Percentiles rank a stretch among this genome's conserved stretches.
These are phyloP conservation scores for Podaxis sp. DNA, from an alignment of 768 basidiomycete species.

Conservation along the genomic window DNA sequence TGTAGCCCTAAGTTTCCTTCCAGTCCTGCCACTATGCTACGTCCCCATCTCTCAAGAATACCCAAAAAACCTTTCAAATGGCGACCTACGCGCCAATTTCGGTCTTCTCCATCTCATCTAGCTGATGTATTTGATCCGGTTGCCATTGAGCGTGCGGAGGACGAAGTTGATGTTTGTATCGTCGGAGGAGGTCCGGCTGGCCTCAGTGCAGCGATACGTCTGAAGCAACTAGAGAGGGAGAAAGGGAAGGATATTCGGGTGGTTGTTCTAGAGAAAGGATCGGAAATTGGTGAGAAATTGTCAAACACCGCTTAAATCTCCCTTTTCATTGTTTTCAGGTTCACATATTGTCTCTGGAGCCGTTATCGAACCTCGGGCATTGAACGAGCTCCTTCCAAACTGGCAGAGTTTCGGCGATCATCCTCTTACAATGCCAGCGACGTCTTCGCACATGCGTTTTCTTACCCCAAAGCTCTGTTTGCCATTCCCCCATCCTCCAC, in stretches of 20 bases:
- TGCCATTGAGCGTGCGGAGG: slow-evolving; percentile 78
- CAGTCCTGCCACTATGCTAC: not conserved
- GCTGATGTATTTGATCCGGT: slow-evolving; percentile 46
- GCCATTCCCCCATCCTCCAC: slow-evolving; percentile 93
- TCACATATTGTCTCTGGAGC: slow-evolving; percentile 95
- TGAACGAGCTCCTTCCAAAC: slow-evolving; percentile 87
- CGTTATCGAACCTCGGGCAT: slow-evolving; percentile 88
- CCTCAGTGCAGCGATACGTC: slow-evolving; percentile 89
- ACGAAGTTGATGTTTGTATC: slow-evolving; percentile 96
- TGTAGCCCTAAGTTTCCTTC: not conserved
- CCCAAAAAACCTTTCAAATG: not conserved
- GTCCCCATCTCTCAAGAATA: not conserved
- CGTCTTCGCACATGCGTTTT: slow-evolving; percentile 80
- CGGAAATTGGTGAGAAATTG: slow-evolving; percentile 68
- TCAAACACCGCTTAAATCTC: not conserved
- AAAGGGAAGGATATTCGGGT: slow-evolving; percentile 82
- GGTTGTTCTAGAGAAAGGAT: slow-evolving; percentile 93
- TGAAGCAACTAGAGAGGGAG: slow-evolving; percentile 90
- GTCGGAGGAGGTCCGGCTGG: slow-evolving; percentile 97
- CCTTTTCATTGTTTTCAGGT: slow-evolving; percentile 43
- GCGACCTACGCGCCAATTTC: not conserved
- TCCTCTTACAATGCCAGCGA: slow-evolving; percentile 80
- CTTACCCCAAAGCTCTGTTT: slow-evolving; percentile 68
- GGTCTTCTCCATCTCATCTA: not conserved
- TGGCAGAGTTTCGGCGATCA: slow-evolving; percentile 69